Evolutionary conservation across 768 basidiomycete genomes (phyloP).

Genomic region (Pisolithus albus): DNA sequence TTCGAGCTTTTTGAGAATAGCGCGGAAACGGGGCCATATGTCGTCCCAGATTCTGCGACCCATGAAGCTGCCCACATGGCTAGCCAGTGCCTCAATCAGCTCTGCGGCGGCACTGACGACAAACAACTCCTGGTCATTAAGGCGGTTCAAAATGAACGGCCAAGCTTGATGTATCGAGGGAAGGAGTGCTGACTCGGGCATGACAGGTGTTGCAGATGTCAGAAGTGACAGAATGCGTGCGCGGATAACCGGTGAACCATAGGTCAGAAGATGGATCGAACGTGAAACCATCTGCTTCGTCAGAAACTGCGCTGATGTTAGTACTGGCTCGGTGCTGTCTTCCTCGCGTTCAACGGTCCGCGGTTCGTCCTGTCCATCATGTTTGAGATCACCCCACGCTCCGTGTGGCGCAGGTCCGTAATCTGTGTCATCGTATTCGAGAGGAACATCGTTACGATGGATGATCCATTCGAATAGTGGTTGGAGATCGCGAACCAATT

Average conservation of each 20-base stretch:
- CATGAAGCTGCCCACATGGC: slow-evolving; percentile 81
- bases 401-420: slow-evolving; percentile 55
- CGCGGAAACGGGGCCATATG: slow-evolving; percentile 79
- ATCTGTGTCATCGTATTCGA: slow-evolving; percentile 38
- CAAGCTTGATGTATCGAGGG: slow-evolving; percentile 84
- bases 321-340: slow-evolving; percentile 36
- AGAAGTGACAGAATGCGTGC: slow-evolving; percentile 76
- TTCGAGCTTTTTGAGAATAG: slow-evolving; percentile 54
- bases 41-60: slow-evolving; percentile 81
- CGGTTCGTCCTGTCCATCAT: slow-evolving; percentile 16
- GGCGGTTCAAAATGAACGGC: slow-evolving; percentile 88
- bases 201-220: slow-evolving; percentile 63
- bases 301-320: slow-evolving; percentile 67
- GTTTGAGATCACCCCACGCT: slow-evolving; percentile 44
- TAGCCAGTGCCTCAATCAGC: slow-evolving; percentile 66
- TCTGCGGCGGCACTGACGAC: slow-evolving; percentile 73
- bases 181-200: slow-evolving; percentile 67
- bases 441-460: slow-evolving; percentile 32
- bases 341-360: slow-evolving; percentile 5
- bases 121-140: slow-evolving; percentile 65
- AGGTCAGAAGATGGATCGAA: slow-evolving; percentile 86
- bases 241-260: slow-evolving; percentile 80
- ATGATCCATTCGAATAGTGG: slow-evolving; percentile 62
- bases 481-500: slow-evolving; percentile 35
- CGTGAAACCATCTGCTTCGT: slow-evolving; percentile 83